phyloP scores from a whole-genome alignment of 345 rosid genomes.

The Aegle marmelos region DNA sequence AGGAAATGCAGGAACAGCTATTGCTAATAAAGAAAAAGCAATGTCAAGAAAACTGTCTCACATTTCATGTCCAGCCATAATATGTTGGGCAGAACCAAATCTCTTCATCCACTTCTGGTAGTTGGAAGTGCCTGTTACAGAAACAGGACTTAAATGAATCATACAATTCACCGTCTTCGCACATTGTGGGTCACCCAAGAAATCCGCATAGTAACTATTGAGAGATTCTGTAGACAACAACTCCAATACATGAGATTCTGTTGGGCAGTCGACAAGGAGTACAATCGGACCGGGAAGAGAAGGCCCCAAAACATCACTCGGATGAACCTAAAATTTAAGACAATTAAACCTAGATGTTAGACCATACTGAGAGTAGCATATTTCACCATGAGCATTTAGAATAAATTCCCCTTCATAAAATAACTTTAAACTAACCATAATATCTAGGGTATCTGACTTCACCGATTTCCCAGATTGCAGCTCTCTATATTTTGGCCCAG shows the following conservation, averaged over 20 bases:
- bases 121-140: conserved; percentile 46
- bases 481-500: conserved; percentile 78
- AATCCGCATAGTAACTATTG: conserved; percentile 46
- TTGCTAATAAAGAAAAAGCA: conserved; percentile 14
- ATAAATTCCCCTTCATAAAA: background rate
- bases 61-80: conserved; percentile 89
- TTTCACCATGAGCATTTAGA: background rate
- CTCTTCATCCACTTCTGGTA: conserved; percentile 84
- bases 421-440: conserved; percentile 51
- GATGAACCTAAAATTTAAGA: conserved; percentile 60
- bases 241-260: conserved; percentile 54
- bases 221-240: conserved; percentile 50
- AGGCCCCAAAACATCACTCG: conserved; percentile 96
- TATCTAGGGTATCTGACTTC: conserved; percentile 61
- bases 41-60: conserved; percentile 27
- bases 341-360: conserved; percentile 10
- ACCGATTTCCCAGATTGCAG: conserved; percentile 86
- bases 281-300: conserved; percentile 87
- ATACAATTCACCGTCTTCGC: conserved; percentile 61
- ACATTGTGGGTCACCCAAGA: conserved; percentile 20
- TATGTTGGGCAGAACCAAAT: conserved; percentile 70
- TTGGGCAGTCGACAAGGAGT: conserved; percentile 89
- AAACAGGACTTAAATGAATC: conserved; percentile 79
- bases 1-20: background rate
- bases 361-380: conserved; percentile 3